These are phyloP conservation scores for Colletotrichum sp. DNA, from an alignment of 2,329 filamentous ascomycete species.

Conservation along the genomic window DNA sequence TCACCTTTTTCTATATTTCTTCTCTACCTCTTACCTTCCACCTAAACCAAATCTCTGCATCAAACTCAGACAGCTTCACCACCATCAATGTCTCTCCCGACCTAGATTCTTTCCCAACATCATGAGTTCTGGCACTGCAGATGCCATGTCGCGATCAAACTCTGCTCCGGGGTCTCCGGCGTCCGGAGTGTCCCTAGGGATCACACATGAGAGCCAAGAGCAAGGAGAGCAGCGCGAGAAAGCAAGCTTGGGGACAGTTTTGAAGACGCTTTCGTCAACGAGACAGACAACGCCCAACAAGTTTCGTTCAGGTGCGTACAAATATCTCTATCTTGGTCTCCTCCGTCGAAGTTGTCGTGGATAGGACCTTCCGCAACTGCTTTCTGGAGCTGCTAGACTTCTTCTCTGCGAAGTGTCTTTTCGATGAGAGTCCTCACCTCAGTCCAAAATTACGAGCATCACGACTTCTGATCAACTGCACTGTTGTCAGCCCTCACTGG, in stretches of 20 bases:
- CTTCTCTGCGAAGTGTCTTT: background rate
- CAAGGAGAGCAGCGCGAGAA: background rate
- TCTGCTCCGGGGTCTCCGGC: background rate
- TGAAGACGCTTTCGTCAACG: background rate
- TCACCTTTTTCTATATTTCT: background rate
- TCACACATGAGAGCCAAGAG: background rate
- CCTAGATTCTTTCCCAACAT: background rate
- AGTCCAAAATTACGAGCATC: no score
- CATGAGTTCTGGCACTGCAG: background rate
- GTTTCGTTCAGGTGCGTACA: background rate
- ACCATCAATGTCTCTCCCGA: background rate
- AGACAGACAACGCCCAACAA: background rate
- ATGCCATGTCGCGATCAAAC: background rate
- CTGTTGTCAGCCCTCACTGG: background rate
- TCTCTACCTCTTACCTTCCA: background rate
- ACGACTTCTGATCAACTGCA: background rate
- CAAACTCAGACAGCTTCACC: background rate
- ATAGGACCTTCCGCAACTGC: background rate
- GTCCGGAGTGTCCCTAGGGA: background rate
- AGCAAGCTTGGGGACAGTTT: background rate
- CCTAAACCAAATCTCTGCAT: background rate
- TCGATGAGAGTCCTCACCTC: no score
- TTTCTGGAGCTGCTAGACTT: background rate
- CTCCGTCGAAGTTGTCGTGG: background rate
- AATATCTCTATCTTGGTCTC: background rate